A percentile compares a stretch with the other conserved stretches of the same genome.
phyloP scores from a whole-genome alignment of 2,329 filamentous ascomycete species.

The Botrytis galanthina region DNA sequence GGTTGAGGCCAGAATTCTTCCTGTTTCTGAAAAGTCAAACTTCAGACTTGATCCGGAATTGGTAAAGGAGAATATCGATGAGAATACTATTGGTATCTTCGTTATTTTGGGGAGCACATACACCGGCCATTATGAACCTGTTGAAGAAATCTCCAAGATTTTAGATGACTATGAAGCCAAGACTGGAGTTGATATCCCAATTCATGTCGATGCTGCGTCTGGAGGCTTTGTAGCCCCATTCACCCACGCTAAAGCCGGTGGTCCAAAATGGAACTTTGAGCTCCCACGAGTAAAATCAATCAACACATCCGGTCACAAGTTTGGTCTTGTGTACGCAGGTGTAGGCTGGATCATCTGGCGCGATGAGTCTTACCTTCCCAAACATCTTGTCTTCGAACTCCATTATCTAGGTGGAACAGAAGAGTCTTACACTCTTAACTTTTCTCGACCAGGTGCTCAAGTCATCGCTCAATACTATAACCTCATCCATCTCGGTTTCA shows the following conservation, averaged over 20 bases:
- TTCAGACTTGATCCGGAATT: conserved; percentile 62
- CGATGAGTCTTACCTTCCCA: conserved; percentile 61
- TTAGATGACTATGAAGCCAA: conserved; percentile 61
- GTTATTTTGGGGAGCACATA: conserved; percentile 71
- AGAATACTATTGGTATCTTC: conserved; percentile 76
- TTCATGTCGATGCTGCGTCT: conserved; percentile 63
- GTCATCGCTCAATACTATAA: conserved; percentile 73
- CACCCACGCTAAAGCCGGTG: conserved; percentile 53
- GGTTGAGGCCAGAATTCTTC: conserved; percentile 64
- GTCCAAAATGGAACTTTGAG: conserved; percentile 61
- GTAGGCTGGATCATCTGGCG: conserved; percentile 71
- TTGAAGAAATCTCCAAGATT: conserved; percentile 64
- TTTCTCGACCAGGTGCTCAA: conserved; percentile 67
- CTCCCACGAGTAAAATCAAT: conserved; percentile 63
- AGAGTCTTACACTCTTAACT: conserved; percentile 69
- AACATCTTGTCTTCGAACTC: conserved; percentile 68
- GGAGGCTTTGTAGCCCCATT: conserved; percentile 63
- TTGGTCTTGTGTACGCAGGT: conserved; percentile 63
- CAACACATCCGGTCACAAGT: conserved; percentile 63
- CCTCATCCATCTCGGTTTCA: conserved; percentile 66
- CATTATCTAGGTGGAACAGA: conserved; percentile 69
- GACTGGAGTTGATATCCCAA: conserved; percentile 64
- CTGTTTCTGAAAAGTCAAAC: conserved; percentile 58
- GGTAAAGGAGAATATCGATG: conserved; percentile 66
- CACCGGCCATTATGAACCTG: conserved; percentile 71